A percentile compares a stretch with the other conserved stretches of the same genome.
phyloP scores from a whole-genome alignment of 352 stramenopile genomes.

The Phytophthora rubi region DNA sequence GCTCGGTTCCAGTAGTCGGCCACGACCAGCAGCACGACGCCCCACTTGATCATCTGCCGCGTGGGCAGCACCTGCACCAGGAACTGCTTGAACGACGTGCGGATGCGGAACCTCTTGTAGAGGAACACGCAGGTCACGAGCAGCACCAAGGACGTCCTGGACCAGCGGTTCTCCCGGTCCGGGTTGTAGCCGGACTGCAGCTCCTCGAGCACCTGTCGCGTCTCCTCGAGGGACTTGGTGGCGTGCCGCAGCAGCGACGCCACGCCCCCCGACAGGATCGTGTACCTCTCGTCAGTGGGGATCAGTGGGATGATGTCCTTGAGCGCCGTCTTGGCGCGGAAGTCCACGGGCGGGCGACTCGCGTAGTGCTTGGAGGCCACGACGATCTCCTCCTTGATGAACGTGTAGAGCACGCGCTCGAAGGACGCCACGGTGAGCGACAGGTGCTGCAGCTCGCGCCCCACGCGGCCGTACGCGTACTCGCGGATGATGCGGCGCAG shows the following conservation, averaged over 20 bases:
- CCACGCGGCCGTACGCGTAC: conserved; percentile 83
- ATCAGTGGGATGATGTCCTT: conserved; percentile 92
- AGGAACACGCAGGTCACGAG: conserved; percentile 61
- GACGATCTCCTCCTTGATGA: conserved; percentile 91
- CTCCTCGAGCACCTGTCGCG: conserved; percentile 75
- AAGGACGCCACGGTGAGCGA: conserved; percentile 87
- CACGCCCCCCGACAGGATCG: conserved; percentile 81
- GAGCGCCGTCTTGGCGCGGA: conserved; percentile 80
- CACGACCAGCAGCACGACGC: conserved; percentile 51
- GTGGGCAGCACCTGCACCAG: conserved; percentile 72
- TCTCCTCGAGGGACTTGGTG: conserved; percentile 86
- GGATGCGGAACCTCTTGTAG: conserved; percentile 76
- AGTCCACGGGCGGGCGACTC: conserved; percentile 63
- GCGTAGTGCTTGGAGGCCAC: conserved; percentile 75
- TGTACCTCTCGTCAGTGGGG: conserved; percentile 79
- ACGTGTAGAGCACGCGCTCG: conserved; percentile 86
- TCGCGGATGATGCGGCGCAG: conserved; percentile 87
- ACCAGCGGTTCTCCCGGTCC: conserved; percentile 87
- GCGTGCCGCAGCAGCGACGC: conserved; percentile 82
- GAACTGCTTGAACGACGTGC: conserved; percentile 75
- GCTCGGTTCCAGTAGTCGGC: conserved; percentile 83
- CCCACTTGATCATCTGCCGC: conserved; percentile 66
- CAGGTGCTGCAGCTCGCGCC: conserved; percentile 84
- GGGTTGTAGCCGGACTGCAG: conserved; percentile 87
- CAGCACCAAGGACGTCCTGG: conserved; percentile 70